phyloP scores from a whole-genome alignment of 2,329 filamentous ascomycete species.

The Aspergillus pseudoglaucus region DNA sequence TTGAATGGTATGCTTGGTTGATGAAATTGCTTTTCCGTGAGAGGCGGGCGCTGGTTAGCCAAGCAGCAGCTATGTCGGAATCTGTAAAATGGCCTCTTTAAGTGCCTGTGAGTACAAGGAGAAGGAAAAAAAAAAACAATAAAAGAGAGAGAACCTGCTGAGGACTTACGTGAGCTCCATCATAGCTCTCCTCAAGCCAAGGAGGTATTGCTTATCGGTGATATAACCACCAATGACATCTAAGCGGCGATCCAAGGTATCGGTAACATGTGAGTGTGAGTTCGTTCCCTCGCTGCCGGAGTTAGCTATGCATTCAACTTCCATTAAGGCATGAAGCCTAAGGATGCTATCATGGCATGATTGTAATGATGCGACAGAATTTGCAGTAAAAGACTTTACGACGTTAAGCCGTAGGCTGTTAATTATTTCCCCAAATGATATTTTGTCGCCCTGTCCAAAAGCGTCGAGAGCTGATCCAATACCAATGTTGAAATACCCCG shows the following conservation, averaged over 20 bases:
- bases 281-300: conserved; percentile 26
- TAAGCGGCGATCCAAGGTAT: conserved; percentile 66
- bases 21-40: conserved; percentile 78
- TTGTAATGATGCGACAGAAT: conserved; percentile 72
- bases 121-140: background rate
- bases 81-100: conserved; percentile 53
- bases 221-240: conserved; percentile 83
- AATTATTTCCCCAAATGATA: conserved; percentile 53
- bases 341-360: conserved; percentile 79
- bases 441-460: conserved; percentile 48
- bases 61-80: conserved; percentile 71
- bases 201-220: conserved; percentile 85
- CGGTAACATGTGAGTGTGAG: conserved; percentile 33
- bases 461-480: conserved; percentile 63
- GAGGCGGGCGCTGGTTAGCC: conserved; percentile 77
- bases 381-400: conserved; percentile 66
- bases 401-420: conserved; percentile 62
- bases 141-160: too few relatives aligned
- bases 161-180: conserved; percentile 62
- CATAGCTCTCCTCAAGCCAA: conserved; percentile 76
- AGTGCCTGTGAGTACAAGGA: conserved; percentile 10
- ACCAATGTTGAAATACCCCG: conserved; percentile 72
- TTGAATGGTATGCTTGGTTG: conserved; percentile 86
- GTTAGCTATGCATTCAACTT: conserved; percentile 70
- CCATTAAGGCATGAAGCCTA: conserved; percentile 78